Evolutionary conservation across 1,284 basidiomycete genomes (phyloP), one percentile per base, ranked within the genome.

Genomic region (Cutaneotrichosporon spelunceum): DNA sequence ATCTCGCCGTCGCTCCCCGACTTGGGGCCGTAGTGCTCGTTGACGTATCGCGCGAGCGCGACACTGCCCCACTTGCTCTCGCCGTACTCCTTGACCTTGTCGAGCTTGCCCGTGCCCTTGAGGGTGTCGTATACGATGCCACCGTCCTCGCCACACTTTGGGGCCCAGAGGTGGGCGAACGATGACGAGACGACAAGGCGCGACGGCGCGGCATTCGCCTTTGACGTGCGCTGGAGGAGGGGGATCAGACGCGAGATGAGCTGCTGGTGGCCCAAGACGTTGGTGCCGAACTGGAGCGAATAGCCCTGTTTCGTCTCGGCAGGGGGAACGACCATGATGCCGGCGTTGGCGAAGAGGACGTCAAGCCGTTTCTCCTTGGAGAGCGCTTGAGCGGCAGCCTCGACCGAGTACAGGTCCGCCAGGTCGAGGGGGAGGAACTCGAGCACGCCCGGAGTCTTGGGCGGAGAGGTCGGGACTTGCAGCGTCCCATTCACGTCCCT

Each of bases 211-310:
- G 52, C 21, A 42, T 59, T 50, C 6, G 47, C 19, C 3, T 14
- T 45, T 11, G 59, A 61, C 39, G 59, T 79, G 70, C n/a, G 78
- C n/a, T 82, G 68, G 8, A 87, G 80, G 1, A 78, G 69, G 1
- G 85, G 84, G 13, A 86, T 69, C 53, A 87, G 81, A 13, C 81
- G 74, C 26, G 77, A 76, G 14, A 84, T 84, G 52, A 86, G 77
- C 55, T 81, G 81, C 66, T 81, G 83, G 73, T 69, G 70, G 67
- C 82, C 83, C 24, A 86, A 70, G 34, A 82, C 29, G 19, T 45
- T 44, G 24, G 54, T 85, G 1, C 85, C 86, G 60, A 85, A 86
- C 66, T 86, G 84, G 3, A 86, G 69, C 48, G 85, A 83, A 64
- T 82, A 83, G 4, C 84, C 84, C 59, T 87, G 82, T n/a, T 74